Percentiles rank a stretch among this genome's conserved stretches.
phyloP scores from a whole-genome alignment of 306 rosid genomes.

The Dalbergia oliveri region DNA sequence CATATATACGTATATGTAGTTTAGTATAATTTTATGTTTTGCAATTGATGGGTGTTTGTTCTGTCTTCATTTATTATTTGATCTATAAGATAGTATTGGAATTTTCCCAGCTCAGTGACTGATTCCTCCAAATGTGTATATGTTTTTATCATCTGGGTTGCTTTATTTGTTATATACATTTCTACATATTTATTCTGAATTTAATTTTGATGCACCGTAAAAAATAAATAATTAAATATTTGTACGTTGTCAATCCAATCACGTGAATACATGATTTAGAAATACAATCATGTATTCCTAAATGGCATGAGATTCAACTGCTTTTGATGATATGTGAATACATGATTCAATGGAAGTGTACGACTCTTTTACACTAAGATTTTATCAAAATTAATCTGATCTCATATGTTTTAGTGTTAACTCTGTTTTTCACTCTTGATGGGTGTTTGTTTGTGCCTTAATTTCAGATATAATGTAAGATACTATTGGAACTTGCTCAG shows the following conservation, averaged over 20 bases:
- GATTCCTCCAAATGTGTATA: background rate
- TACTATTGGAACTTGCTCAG: constrained; percentile 44
- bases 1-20: background rate
- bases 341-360: too few relatives aligned
- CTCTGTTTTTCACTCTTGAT: background rate
- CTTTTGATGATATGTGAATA: too few relatives aligned
- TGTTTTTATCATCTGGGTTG: background rate
- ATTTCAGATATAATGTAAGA: background rate
- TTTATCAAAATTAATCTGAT: too few relatives aligned
- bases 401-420: background rate
- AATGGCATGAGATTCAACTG: too few relatives aligned
- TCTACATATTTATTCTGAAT: too few relatives aligned
- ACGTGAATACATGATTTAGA: too few relatives aligned
- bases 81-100: background rate
- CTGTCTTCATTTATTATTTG: background rate
- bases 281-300: too few relatives aligned
- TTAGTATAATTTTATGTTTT: background rate
- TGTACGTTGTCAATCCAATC: too few relatives aligned
- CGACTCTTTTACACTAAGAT: too few relatives aligned
- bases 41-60: background rate
- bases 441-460: background rate
- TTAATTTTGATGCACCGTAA: too few relatives aligned
- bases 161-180: too few relatives aligned
- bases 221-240: too few relatives aligned
- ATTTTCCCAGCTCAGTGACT: constrained; percentile 48